phyloP scores from a whole-genome alignment of 495 filamentous ascomycete genomes.

The Annulohypoxylon bovei region DNA sequence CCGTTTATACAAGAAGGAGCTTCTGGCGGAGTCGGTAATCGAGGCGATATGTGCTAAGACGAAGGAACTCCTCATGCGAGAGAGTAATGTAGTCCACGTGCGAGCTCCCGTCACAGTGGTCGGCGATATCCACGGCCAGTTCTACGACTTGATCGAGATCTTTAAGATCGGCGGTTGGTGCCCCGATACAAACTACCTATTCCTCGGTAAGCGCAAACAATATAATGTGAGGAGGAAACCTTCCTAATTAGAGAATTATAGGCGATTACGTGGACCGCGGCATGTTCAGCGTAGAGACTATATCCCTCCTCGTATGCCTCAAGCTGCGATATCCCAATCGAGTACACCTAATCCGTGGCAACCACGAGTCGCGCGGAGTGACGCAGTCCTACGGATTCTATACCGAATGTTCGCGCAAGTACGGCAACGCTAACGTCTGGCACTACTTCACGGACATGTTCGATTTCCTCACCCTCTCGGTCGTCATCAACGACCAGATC shows the following conservation, averaged over 20 bases:
- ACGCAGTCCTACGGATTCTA: slow-evolving; percentile 99
- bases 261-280: slow-evolving; percentile 98
- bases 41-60: slow-evolving; percentile 99
- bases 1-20: slow-evolving; percentile 93
- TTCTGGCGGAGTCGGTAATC: slow-evolving; percentile 96
- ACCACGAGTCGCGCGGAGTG: slow-evolving; percentile 96
- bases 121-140: slow-evolving; percentile 98
- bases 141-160: slow-evolving; percentile 98
- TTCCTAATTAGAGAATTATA: slow-evolving; percentile 44
- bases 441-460: slow-evolving; percentile 99
- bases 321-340: slow-evolving; percentile 93
- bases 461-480: slow-evolving; percentile 93
- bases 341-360: slow-evolving; percentile 92
- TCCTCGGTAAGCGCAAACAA: slow-evolving; percentile 73
- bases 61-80: slow-evolving; percentile 98
- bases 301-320: slow-evolving; percentile 92
- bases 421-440: slow-evolving; percentile 98
- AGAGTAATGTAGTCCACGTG: slow-evolving; percentile 99
- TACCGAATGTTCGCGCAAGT: slow-evolving; percentile 96
- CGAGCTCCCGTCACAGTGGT: slow-evolving; percentile 97
- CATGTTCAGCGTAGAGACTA: slow-evolving; percentile 96
- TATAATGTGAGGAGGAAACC: not conserved
- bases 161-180: slow-evolving; percentile 97
- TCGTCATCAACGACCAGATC: slow-evolving; percentile 98
- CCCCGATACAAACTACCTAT: slow-evolving; percentile 97